These are phyloP conservation scores for Thraustochytrium sp. DNA, from an alignment of 352 stramenopile genomes.

Conservation along the genomic window DNA sequence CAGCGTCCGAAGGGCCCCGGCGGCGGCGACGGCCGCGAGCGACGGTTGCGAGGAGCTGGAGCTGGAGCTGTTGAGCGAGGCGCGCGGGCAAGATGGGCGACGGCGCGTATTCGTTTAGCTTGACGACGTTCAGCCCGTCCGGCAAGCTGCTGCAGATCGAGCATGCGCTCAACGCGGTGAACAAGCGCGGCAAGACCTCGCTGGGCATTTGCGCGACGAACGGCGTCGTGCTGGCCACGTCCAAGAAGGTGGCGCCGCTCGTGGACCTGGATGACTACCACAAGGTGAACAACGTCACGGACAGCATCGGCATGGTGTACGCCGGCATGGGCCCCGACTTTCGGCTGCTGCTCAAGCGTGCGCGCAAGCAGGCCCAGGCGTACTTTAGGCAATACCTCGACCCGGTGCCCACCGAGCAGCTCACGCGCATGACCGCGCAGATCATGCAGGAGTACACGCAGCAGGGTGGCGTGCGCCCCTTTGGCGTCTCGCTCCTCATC, in stretches of 20 bases:
- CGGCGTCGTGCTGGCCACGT: constrained; percentile 96
- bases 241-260: constrained; percentile 94
- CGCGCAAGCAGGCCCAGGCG: constrained; percentile 87
- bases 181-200: constrained; percentile 87
- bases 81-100: constrained; percentile 34
- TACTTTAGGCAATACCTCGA: constrained; percentile 92
- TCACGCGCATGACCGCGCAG: constrained; percentile 89
- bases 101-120: constrained; percentile 90
- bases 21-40: neutral
- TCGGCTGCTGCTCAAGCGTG: constrained; percentile 91
- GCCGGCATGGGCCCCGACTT: constrained; percentile 96
- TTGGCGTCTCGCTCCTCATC: constrained; percentile 96
- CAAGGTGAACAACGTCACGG: constrained; percentile 91
- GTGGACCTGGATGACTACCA: constrained; percentile 89
- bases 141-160: constrained; percentile 99
- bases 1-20: neutral
- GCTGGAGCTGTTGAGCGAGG: neutral
- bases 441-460: constrained; percentile 94
- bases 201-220: constrained; percentile 97
- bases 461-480: constrained; percentile 92
- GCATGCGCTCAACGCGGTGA: constrained; percentile 96
- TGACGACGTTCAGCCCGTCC: constrained; percentile 98
- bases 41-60: neutral
- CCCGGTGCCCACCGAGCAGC: constrained; percentile 85
- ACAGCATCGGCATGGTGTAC: constrained; percentile 89